These are phyloP conservation scores for Mitragyna speciosa DNA, from an alignment of 257 asterid genomes.

Conservation along the genomic window DNA sequence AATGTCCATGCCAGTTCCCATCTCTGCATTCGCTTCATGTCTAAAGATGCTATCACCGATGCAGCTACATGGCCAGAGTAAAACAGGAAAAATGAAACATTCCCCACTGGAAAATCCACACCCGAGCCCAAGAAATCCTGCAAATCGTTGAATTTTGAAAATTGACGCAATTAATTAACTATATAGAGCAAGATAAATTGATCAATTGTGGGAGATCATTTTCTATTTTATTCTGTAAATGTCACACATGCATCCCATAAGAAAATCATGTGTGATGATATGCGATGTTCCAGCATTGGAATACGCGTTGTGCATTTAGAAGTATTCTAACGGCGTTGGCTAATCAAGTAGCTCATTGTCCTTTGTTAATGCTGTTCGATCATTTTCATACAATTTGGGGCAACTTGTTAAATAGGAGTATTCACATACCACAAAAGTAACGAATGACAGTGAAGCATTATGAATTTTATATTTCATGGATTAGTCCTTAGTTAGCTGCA, in stretches of 20 bases:
- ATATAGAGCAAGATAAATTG: too few relatives aligned
- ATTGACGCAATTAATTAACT: not conserved
- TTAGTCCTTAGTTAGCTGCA: not conserved
- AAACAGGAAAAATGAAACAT: constrained; percentile 85
- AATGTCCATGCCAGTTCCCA: constrained; percentile 65
- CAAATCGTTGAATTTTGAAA: not conserved
- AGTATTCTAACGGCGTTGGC: not conserved
- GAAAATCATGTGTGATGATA: not conserved
- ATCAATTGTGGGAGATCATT: too few relatives aligned
- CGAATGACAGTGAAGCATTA: not conserved
- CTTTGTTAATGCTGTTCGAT: not conserved
- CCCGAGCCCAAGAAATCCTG: constrained; percentile 95
- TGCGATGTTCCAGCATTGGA: not conserved
- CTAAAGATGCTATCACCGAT: constrained; percentile 81
- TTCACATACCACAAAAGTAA: not conserved
- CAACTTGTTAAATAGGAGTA: not conserved
- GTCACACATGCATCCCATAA: not conserved
- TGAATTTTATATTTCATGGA: not conserved
- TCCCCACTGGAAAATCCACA: constrained; percentile 93
- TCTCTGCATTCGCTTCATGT: constrained; percentile 81
- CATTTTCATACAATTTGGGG: not conserved
- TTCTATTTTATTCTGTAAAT: too few relatives aligned
- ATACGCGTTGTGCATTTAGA: not conserved
- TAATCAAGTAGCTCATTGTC: not conserved
- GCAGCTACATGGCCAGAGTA: constrained; percentile 95